Evolutionary conservation across 371 early-diverging fungal species (phyloP), one percentile per base, ranked within the genome.

Genomic region (Polyrhizophydium stewartii): DNA sequence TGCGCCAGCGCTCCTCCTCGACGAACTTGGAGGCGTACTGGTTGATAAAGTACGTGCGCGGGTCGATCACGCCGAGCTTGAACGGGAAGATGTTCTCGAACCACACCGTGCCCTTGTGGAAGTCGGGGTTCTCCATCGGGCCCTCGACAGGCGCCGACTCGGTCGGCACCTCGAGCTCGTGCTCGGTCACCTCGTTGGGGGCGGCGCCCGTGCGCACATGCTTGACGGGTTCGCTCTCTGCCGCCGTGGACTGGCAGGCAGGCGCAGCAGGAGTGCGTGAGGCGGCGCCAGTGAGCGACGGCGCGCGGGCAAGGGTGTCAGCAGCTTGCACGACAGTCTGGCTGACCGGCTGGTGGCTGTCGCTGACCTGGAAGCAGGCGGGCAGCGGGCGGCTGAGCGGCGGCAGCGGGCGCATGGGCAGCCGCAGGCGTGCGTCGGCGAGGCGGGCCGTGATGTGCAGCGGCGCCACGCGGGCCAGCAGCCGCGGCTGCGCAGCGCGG

Each of bases 81-180:
- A 73, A 59, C 0, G 76, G 79, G 56, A 69, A 76, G 56, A 76
- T 63, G 57, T 72, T 75, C 32, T 79, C 75, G 56, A 76, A 73
- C 76, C 76, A 79, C 1, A 79, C 28, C 10, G 65, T 65, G 37
- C 65, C 67, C 28, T 57, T 59, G 58, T 37, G 52, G 13, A 22
- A 46, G 21, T 37, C 63, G 1, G 67, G 63, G 46, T 61, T 58
- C 45, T 51, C 52, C 7, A 47, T 47, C 28, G 49, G 49, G 28
- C 49, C 49, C n/a, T n/a, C n/a, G n/a, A n/a, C n/a, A n/a, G n/a
- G n/a, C 7, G 35, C 35, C 7, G 35, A 13, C 35, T 3, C 7
- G 7, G 49, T 3, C 25, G 49, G 49, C 22, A 16, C 28, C 7
- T 47, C 49, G 25, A 25, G 49, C 22, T 47, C 49, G 28, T 3